Evolutionary conservation across 805 yeast species (phyloP), one percentile per base, ranked within the genome.

Genomic region (Zygoascus flipseniorum): DNA sequence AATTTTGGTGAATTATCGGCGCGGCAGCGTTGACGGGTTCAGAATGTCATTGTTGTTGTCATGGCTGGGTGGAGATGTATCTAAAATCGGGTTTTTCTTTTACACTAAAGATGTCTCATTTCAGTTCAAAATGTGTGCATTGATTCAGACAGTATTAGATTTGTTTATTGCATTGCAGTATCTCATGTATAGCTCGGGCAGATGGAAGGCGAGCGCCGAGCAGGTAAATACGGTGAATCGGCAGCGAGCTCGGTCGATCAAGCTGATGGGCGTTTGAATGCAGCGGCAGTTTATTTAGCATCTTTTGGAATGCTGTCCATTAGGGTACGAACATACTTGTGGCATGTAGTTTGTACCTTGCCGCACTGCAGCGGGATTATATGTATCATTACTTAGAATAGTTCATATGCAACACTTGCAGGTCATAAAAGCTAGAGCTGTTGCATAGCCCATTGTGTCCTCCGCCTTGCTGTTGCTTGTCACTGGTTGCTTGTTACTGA

Each of bases 51-150:
- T 89, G 35, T 66, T 89, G 39, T 69, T 89, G 18, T 83, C 90
- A 62, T 89, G 97, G 97, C 72, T 89, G 4, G 83, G 92, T 55
- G 97, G 97, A 54, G 97, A 89, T 69, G 72, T 84, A 43, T 77
- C 88, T 41, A 90, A 90, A 65, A 35, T 63, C 11, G 44, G 53
- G 6, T 63, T 50, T 50, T 58, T 62, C 39, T 8, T 54, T 11
- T 37, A 48, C 8, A 47, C 56, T 11, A 43, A 35, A 14, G 48
- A 48, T 28, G 48, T 63, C 11, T 57, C 64, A 31, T 58, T 64
- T 11, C 66, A 63, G 55, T 63, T 63, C 43, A 32, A 61, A 44
- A n/a, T 62, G 47, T 62, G 65, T 47, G 59, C 63, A 2, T 46
- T 56, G 3, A 50, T 63, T 31, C 66, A 62, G 48, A 55, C 58